Conservation (phyloP, 192 early-diverging fungal genomes). For the Backusella sp. region DNA sequence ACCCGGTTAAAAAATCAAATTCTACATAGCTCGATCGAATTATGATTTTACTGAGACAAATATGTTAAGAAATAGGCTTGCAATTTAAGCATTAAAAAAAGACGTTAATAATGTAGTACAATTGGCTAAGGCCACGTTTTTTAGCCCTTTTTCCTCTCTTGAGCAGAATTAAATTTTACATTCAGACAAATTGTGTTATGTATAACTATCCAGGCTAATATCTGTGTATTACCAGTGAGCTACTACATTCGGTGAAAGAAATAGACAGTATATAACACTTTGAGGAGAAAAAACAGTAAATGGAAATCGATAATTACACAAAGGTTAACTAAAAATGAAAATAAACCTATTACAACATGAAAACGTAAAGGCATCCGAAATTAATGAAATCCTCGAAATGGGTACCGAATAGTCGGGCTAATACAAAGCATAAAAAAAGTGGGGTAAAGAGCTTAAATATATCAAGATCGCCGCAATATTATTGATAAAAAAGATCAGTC, state of each 20-base stretch:
- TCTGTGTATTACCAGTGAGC: background rate
- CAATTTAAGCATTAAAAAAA: background rate
- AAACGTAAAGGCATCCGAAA: background rate
- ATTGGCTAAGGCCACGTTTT: background rate
- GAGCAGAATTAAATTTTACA: background rate
- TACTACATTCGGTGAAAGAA: background rate
- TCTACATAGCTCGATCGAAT: background rate
- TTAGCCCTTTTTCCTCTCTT: background rate
- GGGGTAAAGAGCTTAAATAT: background rate
- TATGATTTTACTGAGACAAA: background rate
- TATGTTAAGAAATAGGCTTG: background rate
- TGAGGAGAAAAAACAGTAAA: background rate
- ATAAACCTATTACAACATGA: background rate
- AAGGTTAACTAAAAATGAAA: background rate
- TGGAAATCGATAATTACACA: background rate
- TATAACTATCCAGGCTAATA: background rate
- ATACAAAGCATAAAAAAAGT: background rate
- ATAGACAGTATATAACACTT: background rate
- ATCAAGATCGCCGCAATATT: background rate
- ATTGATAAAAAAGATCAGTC: background rate
- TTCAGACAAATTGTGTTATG: background rate
- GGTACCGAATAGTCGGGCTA: background rate
- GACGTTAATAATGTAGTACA: constrained; percentile 3
- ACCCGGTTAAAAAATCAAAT: background rate
- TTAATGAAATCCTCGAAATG: background rate